Conservation (phyloP, 768 basidiomycete genomes). For the Neoboletus brunneissimus region DNA sequence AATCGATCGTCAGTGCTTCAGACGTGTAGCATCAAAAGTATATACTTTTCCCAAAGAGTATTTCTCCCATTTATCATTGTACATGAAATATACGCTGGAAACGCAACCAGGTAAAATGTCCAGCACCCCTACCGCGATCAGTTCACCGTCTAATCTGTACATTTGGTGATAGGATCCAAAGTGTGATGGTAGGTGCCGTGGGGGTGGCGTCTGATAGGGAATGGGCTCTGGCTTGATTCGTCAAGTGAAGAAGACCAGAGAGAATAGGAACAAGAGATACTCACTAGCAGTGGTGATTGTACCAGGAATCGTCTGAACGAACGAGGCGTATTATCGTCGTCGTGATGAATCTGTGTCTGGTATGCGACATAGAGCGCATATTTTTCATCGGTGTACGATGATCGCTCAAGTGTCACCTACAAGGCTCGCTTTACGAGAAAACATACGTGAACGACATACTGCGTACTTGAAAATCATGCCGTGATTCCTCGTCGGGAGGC, state of each 20-base stretch:
- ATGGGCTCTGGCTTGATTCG: constrained; percentile 55
- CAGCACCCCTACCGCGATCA: constrained; percentile 84
- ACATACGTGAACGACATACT: neutral
- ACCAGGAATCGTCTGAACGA: constrained; percentile 78
- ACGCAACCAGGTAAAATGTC: constrained; percentile 89
- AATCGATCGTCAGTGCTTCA: neutral
- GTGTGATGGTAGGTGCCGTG: constrained; percentile 59
- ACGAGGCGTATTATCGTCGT: constrained; percentile 45
- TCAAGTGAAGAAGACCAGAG: neutral
- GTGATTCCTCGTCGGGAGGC: constrained; percentile 26
- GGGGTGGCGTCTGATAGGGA: constrained; percentile 48
- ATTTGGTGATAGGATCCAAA: constrained; percentile 95
- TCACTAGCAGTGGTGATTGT: constrained; percentile 68
- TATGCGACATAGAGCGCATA: constrained; percentile 75
- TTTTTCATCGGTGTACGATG: constrained; percentile 78
- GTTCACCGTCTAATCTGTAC: constrained; percentile 75
- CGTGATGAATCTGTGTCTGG: constrained; percentile 75
- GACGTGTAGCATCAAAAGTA: neutral
- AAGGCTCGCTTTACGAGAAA: neutral
- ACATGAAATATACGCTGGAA: constrained; percentile 87
- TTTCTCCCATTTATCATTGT: constrained; percentile 65
- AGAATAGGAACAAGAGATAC: constrained; percentile 18
- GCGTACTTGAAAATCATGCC: constrained; percentile 62
- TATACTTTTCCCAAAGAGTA: constrained; percentile 76
- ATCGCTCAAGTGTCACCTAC: constrained; percentile 73